These are phyloP conservation scores for Diaporthe ilicicola DNA, from an alignment of 2,329 filamentous ascomycete species.

Conservation along the genomic window DNA sequence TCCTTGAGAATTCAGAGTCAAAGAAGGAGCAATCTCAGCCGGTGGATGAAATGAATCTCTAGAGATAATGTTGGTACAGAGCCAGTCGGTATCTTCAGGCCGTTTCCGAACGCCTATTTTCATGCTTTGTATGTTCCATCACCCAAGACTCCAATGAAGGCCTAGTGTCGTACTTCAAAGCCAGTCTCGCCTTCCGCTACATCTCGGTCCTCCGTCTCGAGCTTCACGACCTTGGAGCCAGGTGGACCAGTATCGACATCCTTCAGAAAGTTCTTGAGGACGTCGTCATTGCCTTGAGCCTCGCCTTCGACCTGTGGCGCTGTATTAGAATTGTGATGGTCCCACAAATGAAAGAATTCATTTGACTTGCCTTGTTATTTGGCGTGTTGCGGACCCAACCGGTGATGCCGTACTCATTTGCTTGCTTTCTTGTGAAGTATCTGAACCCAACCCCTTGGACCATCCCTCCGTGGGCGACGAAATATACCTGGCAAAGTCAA, in stretches of 20 bases:
- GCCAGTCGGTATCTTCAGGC: neutral
- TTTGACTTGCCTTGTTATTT: slow-evolving; percentile 58
- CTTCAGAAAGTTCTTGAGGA: slow-evolving; percentile 74
- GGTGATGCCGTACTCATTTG: slow-evolving; percentile 58
- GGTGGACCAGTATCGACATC: slow-evolving; percentile 79
- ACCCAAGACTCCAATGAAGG: neutral
- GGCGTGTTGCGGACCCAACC: slow-evolving; percentile 70
- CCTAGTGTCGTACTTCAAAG: slow-evolving; percentile 64
- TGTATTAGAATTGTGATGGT: neutral
- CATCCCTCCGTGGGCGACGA: slow-evolving; percentile 68
- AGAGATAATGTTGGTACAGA: slow-evolving; percentile 10
- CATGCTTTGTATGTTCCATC: neutral
- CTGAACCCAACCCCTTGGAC: slow-evolving; percentile 75
- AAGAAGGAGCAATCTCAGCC: neutral
- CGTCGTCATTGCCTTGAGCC: slow-evolving; percentile 76
- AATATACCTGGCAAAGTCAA: slow-evolving; percentile 54
- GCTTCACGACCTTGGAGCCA: slow-evolving; percentile 75
- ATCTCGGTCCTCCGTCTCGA: slow-evolving; percentile 75
- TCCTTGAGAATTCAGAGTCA: neutral
- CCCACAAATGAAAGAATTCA: neutral
- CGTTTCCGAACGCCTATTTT: slow-evolving; percentile 16
- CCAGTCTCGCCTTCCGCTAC: slow-evolving; percentile 71
- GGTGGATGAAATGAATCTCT: neutral
- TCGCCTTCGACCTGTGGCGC: slow-evolving; percentile 81
- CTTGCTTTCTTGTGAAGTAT: slow-evolving; percentile 64